A percentile compares a stretch with the other conserved stretches of the same genome.
phyloP scores from a whole-genome alignment of 1,139 yeast genomes.

The Kodamaea arcana region DNA sequence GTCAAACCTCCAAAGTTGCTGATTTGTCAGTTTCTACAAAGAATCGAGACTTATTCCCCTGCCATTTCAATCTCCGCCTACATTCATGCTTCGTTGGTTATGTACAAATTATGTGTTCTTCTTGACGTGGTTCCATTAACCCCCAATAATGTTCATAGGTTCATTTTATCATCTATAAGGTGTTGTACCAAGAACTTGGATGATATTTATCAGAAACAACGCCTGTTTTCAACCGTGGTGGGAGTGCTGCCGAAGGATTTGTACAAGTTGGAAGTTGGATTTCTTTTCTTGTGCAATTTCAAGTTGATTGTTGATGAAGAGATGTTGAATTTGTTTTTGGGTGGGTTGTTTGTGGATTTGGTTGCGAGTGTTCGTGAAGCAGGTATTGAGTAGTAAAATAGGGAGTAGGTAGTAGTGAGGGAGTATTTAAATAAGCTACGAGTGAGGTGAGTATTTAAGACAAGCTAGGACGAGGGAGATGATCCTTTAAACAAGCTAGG shows the following conservation, averaged over 20 bases:
- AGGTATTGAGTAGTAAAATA: neutral
- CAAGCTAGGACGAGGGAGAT: no score
- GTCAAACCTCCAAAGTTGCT: constrained; percentile 34
- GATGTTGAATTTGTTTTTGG: constrained; percentile 30
- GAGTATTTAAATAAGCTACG: no score
- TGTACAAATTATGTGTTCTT: constrained; percentile 34
- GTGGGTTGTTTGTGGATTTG: constrained; percentile 25
- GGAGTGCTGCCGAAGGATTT: constrained; percentile 40
- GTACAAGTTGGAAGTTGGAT: constrained; percentile 38
- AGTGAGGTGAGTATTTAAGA: no score
- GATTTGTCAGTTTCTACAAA: constrained; percentile 32
- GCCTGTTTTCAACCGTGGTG: constrained; percentile 42
- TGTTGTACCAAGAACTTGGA: constrained; percentile 44
- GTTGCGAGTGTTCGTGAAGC: constrained; percentile 14
- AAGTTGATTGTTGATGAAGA: constrained; percentile 35
- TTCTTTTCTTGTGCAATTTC: constrained; percentile 40
- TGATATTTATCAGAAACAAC: constrained; percentile 43
- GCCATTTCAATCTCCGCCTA: constrained; percentile 39
- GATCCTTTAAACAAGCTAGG: no score
- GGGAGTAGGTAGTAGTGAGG: neutral
- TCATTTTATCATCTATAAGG: constrained; percentile 40
- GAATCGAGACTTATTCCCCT: constrained; percentile 42
- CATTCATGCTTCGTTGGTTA: constrained; percentile 38
- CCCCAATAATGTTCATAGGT: constrained; percentile 33
- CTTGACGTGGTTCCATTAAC: constrained; percentile 32